Evolutionary conservation across 768 basidiomycete species (phyloP), one percentile per base, ranked within the genome.

Genomic region (Gloeophyllum trabeum): DNA sequence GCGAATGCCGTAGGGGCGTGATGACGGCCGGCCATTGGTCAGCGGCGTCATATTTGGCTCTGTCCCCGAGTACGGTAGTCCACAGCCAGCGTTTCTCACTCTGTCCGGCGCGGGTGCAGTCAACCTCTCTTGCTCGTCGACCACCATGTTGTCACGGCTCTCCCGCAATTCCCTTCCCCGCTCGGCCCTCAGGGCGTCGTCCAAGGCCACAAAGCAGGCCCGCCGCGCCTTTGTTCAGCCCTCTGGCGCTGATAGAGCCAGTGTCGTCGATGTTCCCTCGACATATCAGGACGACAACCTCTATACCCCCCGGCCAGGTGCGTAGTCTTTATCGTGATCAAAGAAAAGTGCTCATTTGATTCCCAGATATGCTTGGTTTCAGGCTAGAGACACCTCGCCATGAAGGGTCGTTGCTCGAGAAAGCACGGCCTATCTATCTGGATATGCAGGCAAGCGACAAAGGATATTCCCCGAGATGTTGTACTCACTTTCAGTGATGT

Each of bases 381-480:
- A 90, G 86, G 60, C 64, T 91, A 12, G 80, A 78, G 51, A 62
- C 71, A 39, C 74, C 77, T 26, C 67, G 59, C 42, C 72, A 75
- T 37, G 81, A 83, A 55, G 73, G 66, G 35, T 66, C 71, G 6
- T 44, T 70, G 40, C 65, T 69, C 39, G 72, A 72, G 42, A 83
- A 81, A 61, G 70, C 71, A 22, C 75, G 91, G 23, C 92, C 96
- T 14, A 97, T 99, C 49, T 99, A 99, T 61, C 77, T 99, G 38
- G 96, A 99, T 62, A 86, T 94, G 87, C 93, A 96, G 76, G 91
- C 82, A 42, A 46, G 75, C 3, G 43, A 35, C 22, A 25, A 42
- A 20, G 21, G 3, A 30, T 42, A 22, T 12, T 25, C 25, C 19
- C n/a, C 40, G 35, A 42, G 43, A 6, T 46, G 19, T 43, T 25